phyloP scores from a whole-genome alignment of 768 basidiomycete species.

The Lentinula raphanica region DNA sequence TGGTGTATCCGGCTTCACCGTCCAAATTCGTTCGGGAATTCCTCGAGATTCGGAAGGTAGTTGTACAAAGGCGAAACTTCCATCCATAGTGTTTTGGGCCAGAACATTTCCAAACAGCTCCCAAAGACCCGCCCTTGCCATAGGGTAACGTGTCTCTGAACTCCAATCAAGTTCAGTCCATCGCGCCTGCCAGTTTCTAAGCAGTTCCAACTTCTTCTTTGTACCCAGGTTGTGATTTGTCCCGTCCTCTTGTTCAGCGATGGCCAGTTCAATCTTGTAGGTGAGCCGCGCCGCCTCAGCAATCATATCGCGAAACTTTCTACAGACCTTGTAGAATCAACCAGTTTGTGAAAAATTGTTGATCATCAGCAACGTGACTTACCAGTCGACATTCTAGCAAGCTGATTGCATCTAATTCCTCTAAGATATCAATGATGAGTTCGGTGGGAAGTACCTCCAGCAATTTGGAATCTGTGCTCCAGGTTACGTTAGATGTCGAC shows the following conservation, averaged over 20 bases:
- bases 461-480: background rate
- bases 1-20: slow-evolving; percentile 27
- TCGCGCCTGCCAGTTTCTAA: slow-evolving; percentile 32
- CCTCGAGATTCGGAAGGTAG: slow-evolving; percentile 45
- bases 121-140: slow-evolving; percentile 43
- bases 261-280: slow-evolving; percentile 41
- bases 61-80: slow-evolving; percentile 36
- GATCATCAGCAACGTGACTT: background rate
- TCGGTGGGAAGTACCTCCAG: background rate
- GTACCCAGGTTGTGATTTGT: slow-evolving; percentile 20
- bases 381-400: background rate
- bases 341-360: background rate
- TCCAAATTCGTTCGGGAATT: slow-evolving; percentile 45
- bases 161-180: slow-evolving; percentile 38
- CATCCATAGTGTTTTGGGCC: slow-evolving; percentile 30
- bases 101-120: slow-evolving; percentile 57
- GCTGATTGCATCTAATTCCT: background rate
- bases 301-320: slow-evolving; percentile 12
- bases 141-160: slow-evolving; percentile 26
- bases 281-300: slow-evolving; percentile 28
- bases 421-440: background rate
- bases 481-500: background rate
- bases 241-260: slow-evolving; percentile 38
- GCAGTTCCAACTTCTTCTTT: slow-evolving; percentile 30
- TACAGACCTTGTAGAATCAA: slow-evolving; percentile 1